phyloP scores from a whole-genome alignment of 78 protist species.

The slime mould (Dictyostelium discoideum) region DNA sequence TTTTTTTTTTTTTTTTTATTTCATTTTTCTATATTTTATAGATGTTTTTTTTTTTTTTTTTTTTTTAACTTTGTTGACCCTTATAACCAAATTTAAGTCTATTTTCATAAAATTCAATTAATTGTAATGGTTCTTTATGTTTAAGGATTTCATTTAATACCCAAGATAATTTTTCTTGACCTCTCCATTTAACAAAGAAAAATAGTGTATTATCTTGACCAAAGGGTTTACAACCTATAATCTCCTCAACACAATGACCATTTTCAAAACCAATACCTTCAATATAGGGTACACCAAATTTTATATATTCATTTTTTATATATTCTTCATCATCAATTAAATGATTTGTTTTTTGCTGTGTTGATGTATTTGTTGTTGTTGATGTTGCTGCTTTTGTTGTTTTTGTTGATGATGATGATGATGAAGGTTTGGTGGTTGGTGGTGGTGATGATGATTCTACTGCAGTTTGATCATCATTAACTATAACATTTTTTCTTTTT shows the following conservation, averaged over 20 bases:
- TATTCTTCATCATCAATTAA: neutral
- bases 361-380: neutral
- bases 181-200: constrained; percentile 16
- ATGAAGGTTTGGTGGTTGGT: neutral
- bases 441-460: neutral
- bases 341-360: neutral
- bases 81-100: neutral
- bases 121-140: neutral
- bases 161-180: neutral
- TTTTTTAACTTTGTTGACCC: neutral
- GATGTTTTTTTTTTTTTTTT: neutral
- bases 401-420: neutral
- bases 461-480: neutral
- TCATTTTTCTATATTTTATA: no score
- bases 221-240: constrained; percentile 2
- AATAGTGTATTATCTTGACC: neutral
- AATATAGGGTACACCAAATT: neutral
- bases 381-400: neutral
- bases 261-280: constrained; percentile 3
- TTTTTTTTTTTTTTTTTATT: no score
- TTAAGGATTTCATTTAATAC: neutral
- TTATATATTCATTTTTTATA: neutral
- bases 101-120: constrained; percentile 21
- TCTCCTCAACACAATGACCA: neutral
- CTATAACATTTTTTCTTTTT: neutral